A percentile compares a stretch with the other conserved stretches of the same genome.
phyloP scores from a whole-genome alignment of 2,329 filamentous ascomycete species.

The Cordyceps cateniannulata region DNA sequence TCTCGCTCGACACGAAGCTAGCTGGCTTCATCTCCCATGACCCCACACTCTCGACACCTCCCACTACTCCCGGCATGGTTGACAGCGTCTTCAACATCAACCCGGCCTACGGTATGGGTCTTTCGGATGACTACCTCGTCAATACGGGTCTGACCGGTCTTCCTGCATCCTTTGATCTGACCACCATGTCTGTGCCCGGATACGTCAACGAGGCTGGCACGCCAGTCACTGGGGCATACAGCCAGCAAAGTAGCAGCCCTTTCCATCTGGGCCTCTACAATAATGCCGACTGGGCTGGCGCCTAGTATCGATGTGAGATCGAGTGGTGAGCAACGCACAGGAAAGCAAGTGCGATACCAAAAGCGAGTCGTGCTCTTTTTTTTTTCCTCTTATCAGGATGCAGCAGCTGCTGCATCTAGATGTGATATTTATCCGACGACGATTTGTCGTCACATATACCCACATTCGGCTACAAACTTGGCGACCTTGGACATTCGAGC shows the following conservation, averaged over 20 bases:
- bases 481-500: background rate
- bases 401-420: background rate
- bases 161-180: constrained; percentile 41
- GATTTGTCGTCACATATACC: constrained; percentile 1
- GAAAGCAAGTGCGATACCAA: background rate
- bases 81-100: constrained; percentile 35
- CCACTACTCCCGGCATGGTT: constrained; percentile 44
- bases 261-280: background rate
- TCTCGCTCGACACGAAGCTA: constrained; percentile 26
- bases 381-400: background rate
- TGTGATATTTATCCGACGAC: constrained; percentile 4
- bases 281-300: constrained; percentile 2
- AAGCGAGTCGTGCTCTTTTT: background rate
- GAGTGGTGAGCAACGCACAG: background rate
- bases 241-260: constrained; percentile 18
- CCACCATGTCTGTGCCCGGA: constrained; percentile 29
- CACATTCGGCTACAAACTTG: constrained; percentile 5
- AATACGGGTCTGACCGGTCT: constrained; percentile 41
- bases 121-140: constrained; percentile 42
- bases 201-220: constrained; percentile 37
- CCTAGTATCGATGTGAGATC: background rate
- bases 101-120: constrained; percentile 31
- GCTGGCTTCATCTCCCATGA: constrained; percentile 30
- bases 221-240: constrained; percentile 32
- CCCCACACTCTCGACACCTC: constrained; percentile 45